Conservation (phyloP, 805 yeast species). For the Schwanniomyces vanrijiae region DNA sequence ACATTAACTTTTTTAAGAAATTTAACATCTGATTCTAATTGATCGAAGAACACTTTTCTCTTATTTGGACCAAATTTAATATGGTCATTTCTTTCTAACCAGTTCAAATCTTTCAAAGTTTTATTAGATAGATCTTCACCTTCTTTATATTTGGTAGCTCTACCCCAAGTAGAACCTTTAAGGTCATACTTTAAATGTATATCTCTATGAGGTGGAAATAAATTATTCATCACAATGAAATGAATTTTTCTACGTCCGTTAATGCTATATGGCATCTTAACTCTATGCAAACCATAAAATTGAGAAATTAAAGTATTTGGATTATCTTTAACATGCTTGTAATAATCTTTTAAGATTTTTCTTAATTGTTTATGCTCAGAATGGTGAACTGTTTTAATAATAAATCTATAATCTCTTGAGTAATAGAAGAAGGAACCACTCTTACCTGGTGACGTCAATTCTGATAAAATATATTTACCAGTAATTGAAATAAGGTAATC, state of each 20-base stretch:
- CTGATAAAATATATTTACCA: slow-evolving; percentile 87
- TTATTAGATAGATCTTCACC: slow-evolving; percentile 29
- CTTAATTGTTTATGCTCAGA: slow-evolving; percentile 86
- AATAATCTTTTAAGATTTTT: slow-evolving; percentile 70
- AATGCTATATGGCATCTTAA: slow-evolving; percentile 76
- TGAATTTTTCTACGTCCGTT: slow-evolving; percentile 71
- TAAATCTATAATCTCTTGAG: slow-evolving; percentile 89
- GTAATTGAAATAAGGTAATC: slow-evolving; percentile 92
- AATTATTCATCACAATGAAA: slow-evolving; percentile 93
- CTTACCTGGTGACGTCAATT: slow-evolving; percentile 93
- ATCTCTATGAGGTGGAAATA: slow-evolving; percentile 91
- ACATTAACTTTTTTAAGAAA: slow-evolving; percentile 74
- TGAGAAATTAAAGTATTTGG: slow-evolving; percentile 93
- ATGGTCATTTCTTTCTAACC: slow-evolving; percentile 65
- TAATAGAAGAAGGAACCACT: slow-evolving; percentile 96
- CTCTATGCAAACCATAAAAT: slow-evolving; percentile 92
- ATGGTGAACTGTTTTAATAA: slow-evolving; percentile 93
- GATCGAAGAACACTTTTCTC: slow-evolving; percentile 57
- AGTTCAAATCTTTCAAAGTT: slow-evolving; percentile 85
- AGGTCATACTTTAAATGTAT: slow-evolving; percentile 85
- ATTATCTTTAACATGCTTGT: slow-evolving; percentile 74
- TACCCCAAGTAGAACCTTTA: slow-evolving; percentile 90
- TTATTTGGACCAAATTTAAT: slow-evolving; percentile 79
- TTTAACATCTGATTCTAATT: slow-evolving; percentile 71
- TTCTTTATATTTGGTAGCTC: slow-evolving; percentile 49